A percentile compares a stretch with the other conserved stretches of the same genome.
Conservation (phyloP, 352 stramenopile genomes). For the Blastocystis sp. region DNA sequence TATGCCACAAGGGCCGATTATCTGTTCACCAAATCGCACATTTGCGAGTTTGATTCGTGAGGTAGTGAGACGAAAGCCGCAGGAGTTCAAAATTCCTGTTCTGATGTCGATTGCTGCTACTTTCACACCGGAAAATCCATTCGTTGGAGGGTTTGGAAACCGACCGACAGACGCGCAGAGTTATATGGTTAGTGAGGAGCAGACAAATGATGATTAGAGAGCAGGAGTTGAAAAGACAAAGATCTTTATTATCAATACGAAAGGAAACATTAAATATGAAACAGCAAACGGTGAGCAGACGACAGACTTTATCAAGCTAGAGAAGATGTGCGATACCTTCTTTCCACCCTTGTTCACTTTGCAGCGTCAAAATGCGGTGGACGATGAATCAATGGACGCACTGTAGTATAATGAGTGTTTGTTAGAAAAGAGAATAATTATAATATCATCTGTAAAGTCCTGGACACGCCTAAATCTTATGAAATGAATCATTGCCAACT, state of each 20-base stretch:
- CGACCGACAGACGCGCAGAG: constrained; percentile 41
- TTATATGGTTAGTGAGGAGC: background rate
- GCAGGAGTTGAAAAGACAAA: constrained; percentile 38
- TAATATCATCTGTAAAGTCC: too few relatives aligned
- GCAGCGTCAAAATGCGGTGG: background rate
- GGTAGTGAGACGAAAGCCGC: constrained; percentile 40
- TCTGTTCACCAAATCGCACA: constrained; percentile 42
- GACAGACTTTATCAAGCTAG: constrained; percentile 23
- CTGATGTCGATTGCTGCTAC: constrained; percentile 33
- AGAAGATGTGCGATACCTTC: constrained; percentile 15
- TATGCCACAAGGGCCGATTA: constrained; percentile 53
- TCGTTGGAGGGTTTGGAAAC: constrained; percentile 43
- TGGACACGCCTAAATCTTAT: too few relatives aligned
- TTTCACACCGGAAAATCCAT: background rate
- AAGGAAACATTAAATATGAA: constrained; percentile 36
- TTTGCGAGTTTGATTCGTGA: constrained; percentile 59
- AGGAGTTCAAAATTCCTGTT: constrained; percentile 59
- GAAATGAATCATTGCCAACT: too few relatives aligned
- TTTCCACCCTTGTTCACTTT: background rate
- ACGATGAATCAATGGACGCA: background rate
- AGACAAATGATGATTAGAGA: background rate
- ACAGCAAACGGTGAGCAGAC: background rate
- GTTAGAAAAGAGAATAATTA: background rate
- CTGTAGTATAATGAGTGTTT: background rate
- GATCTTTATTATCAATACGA: constrained; percentile 60